phyloP scores from a whole-genome alignment of 2,329 filamentous ascomycete genomes.

The Cytospora chrysosperma region DNA sequence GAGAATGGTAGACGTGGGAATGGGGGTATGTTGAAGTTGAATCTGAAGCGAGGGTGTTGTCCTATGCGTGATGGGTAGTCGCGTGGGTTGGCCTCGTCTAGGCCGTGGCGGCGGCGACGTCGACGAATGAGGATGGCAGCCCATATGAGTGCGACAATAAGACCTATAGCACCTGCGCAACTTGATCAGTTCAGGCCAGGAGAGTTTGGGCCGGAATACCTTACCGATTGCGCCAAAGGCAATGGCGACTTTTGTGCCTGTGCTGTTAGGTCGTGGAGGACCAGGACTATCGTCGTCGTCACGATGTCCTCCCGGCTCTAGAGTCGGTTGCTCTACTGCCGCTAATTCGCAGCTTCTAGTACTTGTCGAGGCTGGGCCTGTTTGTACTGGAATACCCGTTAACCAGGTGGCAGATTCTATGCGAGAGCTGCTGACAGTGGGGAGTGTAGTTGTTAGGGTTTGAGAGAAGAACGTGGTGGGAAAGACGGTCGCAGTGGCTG shows the following conservation, averaged over 20 bases:
- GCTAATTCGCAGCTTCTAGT: not conserved
- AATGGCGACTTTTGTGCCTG: constrained; percentile 16
- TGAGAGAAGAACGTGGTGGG: not conserved
- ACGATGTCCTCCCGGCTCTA: not conserved
- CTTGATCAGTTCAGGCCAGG: not conserved
- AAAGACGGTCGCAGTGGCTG: not conserved
- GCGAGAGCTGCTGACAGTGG: not conserved
- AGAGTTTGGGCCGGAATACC: not conserved
- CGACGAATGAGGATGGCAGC: constrained; percentile 9
- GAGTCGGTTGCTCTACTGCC: not conserved
- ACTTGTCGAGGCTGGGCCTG: not conserved
- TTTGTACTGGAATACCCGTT: not conserved
- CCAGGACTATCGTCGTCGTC: not conserved
- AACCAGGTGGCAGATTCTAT: not conserved
- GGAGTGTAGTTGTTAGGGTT: not conserved
- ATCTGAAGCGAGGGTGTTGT: not conserved
- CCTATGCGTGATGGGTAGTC: not conserved
- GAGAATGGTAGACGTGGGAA: not conserved
- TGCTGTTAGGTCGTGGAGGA: not conserved
- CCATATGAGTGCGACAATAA: constrained; percentile 20
- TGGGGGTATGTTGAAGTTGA: not conserved
- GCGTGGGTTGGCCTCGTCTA: not conserved
- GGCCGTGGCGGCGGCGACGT: constrained; percentile 6
- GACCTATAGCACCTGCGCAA: constrained; percentile 10
- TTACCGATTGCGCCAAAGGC: constrained; percentile 21